phyloP scores from a whole-genome alignment of 139 green algal species.

The Volvox africanus region DNA sequence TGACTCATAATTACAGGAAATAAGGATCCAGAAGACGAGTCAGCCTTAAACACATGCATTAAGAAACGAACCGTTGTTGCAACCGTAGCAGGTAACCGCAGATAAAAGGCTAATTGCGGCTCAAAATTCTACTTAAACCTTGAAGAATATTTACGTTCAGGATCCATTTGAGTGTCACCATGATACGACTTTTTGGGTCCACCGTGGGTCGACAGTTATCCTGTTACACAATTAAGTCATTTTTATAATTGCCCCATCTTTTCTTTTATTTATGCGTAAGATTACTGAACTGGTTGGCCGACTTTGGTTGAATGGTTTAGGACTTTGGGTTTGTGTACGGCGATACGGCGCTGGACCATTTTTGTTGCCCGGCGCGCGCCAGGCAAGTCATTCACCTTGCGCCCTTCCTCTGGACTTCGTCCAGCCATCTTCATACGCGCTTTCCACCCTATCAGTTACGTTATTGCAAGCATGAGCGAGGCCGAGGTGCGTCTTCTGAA shows the following conservation, averaged over 20 bases:
- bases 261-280: too few species aligned
- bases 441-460: background rate
- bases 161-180: too few species aligned
- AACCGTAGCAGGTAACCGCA: background rate
- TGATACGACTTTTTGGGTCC: too few species aligned
- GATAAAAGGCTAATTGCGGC: background rate
- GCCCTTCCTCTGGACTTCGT: slow-evolving; percentile 17
- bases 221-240: too few species aligned
- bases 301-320: background rate
- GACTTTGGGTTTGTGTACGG: background rate
- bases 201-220: too few species aligned
- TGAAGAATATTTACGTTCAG: too few species aligned
- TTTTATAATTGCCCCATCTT: too few species aligned
- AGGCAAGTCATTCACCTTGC: background rate
- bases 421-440: slow-evolving; percentile 21
- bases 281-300: too few species aligned
- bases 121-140: too few species aligned
- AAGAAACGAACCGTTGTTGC: background rate
- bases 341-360: background rate
- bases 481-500: background rate
- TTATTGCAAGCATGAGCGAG: slow-evolving; percentile 16
- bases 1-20: too few species aligned
- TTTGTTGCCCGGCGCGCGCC: background rate
- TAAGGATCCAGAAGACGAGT: too few species aligned
- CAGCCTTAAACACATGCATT: too few species aligned